Evolutionary conservation across 2,329 filamentous ascomycete genomes (phyloP).

Genomic region (Pestalotiopsis sp.): DNA sequence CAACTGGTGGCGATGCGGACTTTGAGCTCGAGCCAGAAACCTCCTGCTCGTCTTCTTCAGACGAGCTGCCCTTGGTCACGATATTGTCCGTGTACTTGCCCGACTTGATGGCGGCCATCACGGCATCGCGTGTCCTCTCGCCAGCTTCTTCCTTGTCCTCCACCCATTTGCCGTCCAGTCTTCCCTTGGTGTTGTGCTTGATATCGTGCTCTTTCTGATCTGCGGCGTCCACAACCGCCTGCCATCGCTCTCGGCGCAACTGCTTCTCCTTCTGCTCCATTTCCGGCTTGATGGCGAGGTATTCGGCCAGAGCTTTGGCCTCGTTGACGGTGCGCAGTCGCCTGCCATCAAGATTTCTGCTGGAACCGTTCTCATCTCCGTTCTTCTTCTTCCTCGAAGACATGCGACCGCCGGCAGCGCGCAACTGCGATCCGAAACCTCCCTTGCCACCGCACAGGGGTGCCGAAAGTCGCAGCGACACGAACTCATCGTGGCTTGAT

Average conservation of each 20-base stretch:
- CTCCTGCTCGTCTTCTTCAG: constrained; percentile 41
- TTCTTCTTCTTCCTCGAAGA: constrained; percentile 89
- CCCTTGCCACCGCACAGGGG: constrained; percentile 92
- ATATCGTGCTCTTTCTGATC: constrained; percentile 85
- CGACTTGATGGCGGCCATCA: constrained; percentile 69
- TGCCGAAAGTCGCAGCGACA: constrained; percentile 79
- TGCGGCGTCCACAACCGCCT: constrained; percentile 82
- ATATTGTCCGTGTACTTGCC: constrained; percentile 65
- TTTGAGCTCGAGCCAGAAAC: constrained; percentile 39
- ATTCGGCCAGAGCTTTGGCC: constrained; percentile 93
- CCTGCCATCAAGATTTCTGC: constrained; percentile 89
- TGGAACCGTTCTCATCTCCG: constrained; percentile 85
- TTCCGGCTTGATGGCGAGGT: constrained; percentile 91
- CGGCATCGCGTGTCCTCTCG: constrained; percentile 79
- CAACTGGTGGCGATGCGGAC: constrained; percentile 49
- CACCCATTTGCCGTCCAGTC: constrained; percentile 89
- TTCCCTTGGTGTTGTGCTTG: constrained; percentile 69
- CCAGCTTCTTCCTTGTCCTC: constrained; percentile 91
- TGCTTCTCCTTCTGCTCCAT: constrained; percentile 97
- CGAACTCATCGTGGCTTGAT: constrained; percentile 62
- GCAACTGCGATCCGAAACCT: constrained; percentile 95
- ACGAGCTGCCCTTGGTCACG: constrained; percentile 40
- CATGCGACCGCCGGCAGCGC: constrained; percentile 97
- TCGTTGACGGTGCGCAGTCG: constrained; percentile 90
- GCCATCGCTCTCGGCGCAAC: constrained; percentile 80